Evolutionary conservation across 345 rosid genomes (phyloP).

Genomic region (Eucalyptus tenuipes): DNA sequence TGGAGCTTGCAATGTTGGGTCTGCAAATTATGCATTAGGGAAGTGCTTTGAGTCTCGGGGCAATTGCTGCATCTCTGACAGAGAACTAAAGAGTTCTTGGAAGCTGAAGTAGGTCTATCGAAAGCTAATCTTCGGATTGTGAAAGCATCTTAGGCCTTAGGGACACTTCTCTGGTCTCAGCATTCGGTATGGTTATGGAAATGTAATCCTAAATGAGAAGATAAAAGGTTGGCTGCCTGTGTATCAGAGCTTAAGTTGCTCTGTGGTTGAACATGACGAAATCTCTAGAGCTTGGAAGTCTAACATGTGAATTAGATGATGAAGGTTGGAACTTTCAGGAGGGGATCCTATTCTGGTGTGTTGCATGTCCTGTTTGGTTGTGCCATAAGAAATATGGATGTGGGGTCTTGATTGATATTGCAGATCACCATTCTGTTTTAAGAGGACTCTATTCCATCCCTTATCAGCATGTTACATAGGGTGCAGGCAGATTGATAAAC

Average conservation of each 20-base stretch:
- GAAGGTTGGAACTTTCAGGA: not conserved
- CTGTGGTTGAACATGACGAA: not conserved
- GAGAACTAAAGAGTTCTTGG: not conserved
- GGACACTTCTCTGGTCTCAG: not conserved
- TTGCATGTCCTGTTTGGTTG: not conserved
- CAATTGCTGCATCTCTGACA: not conserved
- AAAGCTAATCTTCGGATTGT: not conserved
- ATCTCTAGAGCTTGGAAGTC: not conserved
- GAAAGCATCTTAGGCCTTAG: not conserved
- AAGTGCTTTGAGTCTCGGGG: not conserved
- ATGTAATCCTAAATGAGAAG: not conserved
- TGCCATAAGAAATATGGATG: not conserved
- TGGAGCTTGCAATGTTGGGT: not conserved
- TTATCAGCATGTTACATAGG: not conserved
- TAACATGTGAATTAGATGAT: not conserved
- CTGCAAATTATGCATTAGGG: not conserved
- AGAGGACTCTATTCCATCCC: not conserved
- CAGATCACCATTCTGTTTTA: rapidly evolving
- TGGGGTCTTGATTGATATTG: not conserved
- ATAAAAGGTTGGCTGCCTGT: not conserved
- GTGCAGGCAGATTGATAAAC: not conserved
- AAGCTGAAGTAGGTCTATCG: not conserved
- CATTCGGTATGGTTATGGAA: not conserved
- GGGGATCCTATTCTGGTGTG: not conserved
- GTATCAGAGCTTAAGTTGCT: not conserved